These are phyloP conservation scores for Crithidia mellificae DNA, from an alignment of 208 protist genomes.

Conservation along the genomic window DNA sequence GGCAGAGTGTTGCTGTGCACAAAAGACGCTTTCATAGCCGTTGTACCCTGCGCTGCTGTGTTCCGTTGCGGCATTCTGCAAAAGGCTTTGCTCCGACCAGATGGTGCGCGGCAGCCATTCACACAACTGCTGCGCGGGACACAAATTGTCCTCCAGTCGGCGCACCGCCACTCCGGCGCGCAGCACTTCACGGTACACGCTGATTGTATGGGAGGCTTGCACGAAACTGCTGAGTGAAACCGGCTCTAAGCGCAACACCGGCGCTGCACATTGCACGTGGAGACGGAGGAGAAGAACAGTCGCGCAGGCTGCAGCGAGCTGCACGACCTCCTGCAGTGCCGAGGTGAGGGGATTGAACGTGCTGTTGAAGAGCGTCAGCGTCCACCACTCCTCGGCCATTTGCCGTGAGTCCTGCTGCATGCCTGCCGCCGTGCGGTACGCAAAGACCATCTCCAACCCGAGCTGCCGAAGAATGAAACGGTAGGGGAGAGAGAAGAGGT, in stretches of 20 bases:
- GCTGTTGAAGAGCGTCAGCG: slow-evolving; percentile 36
- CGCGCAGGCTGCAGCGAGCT: slow-evolving; percentile 17
- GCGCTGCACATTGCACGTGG: not conserved
- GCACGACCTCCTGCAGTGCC: slow-evolving; percentile 25
- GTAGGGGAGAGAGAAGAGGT: slow-evolving; percentile 39
- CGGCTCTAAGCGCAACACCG: slow-evolving; percentile 1
- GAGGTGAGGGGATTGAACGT: slow-evolving; percentile 41
- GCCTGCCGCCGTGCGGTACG: slow-evolving; percentile 38
- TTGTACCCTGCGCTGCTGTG: not conserved
- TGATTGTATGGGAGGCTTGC: slow-evolving; percentile 6
- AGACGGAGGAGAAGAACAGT: slow-evolving; percentile 20
- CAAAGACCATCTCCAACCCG: slow-evolving; percentile 74
- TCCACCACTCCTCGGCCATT: slow-evolving; percentile 33
- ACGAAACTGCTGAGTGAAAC: slow-evolving; percentile 1
- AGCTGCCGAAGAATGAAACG: slow-evolving; percentile 69
- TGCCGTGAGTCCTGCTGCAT: slow-evolving; percentile 41
- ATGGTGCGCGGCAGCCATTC: slow-evolving; percentile 28
- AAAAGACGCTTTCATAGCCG: too few species aligned
- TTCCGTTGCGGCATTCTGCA: not conserved
- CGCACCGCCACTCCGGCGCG: slow-evolving; percentile 20
- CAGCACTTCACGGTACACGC: slow-evolving; percentile 17
- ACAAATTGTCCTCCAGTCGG: slow-evolving; percentile 19
- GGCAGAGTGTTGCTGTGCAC: too few species aligned
- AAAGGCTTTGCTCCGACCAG: slow-evolving; percentile 5
- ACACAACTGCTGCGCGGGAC: slow-evolving; percentile 34